Percentiles rank a stretch among this genome's conserved stretches.
Conservation (phyloP, 2,329 filamentous ascomycete species). For the Plenodomus biglobosus region DNA sequence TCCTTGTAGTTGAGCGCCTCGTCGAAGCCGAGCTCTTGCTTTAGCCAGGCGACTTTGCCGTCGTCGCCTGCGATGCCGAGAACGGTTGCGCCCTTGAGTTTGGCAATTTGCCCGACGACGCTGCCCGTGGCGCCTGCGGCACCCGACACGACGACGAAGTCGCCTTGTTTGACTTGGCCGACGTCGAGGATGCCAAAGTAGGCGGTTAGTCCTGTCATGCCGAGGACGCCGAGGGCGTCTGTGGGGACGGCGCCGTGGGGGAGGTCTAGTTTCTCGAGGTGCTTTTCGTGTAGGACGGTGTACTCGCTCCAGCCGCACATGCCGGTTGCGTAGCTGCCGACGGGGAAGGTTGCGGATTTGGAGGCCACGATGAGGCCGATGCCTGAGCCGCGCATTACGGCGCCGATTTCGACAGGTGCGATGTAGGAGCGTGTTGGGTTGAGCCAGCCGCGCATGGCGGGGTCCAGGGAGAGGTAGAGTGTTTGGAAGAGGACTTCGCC, state of each 20-base stretch:
- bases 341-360: slow-evolving; percentile 56
- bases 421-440: slow-evolving; percentile 63
- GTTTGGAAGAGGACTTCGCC: slow-evolving; percentile 63
- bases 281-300: slow-evolving; percentile 58
- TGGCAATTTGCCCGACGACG: slow-evolving; percentile 76
- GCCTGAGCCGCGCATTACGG: slow-evolving; percentile 66
- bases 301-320: slow-evolving; percentile 67
- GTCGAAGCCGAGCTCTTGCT: slow-evolving; percentile 56
- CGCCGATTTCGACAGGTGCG: slow-evolving; percentile 67
- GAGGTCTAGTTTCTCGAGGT: slow-evolving; percentile 49
- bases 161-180: slow-evolving; percentile 66
- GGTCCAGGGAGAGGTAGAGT: slow-evolving; percentile 70
- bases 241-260: slow-evolving; percentile 54
- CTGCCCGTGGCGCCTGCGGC: slow-evolving; percentile 78
- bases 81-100: slow-evolving; percentile 62
- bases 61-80: slow-evolving; percentile 57
- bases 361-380: slow-evolving; percentile 65
- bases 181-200: slow-evolving; percentile 74
- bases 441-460: slow-evolving; percentile 75
- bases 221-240: slow-evolving; percentile 57
- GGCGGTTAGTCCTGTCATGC: slow-evolving; percentile 71
- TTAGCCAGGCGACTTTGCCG: slow-evolving; percentile 58
- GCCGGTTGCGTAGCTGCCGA: slow-evolving; percentile 61
- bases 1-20: slow-evolving; percentile 60
- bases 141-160: slow-evolving; percentile 75